phyloP scores from a whole-genome alignment of 2,329 filamentous ascomycete genomes.

The Alternaria tenuissima region DNA sequence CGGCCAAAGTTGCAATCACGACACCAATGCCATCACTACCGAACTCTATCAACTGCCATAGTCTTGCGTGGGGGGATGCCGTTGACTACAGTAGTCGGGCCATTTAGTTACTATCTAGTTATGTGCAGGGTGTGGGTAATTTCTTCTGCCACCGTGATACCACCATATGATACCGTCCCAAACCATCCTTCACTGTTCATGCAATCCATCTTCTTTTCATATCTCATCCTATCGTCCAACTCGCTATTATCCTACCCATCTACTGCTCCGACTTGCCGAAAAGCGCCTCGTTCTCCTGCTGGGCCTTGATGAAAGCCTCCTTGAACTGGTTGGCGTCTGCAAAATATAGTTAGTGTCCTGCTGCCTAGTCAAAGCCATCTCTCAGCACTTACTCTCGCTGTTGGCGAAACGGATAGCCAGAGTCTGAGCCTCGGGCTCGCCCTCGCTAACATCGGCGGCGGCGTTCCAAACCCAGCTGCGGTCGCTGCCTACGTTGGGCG shows the following conservation, averaged over 20 bases:
- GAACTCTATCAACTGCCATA: neutral
- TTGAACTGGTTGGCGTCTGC: constrained; percentile 96
- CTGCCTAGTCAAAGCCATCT: constrained; percentile 48
- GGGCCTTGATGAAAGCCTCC: constrained; percentile 95
- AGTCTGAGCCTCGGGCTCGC: constrained; percentile 94
- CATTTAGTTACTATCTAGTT: constrained; percentile 46
- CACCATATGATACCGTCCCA: constrained; percentile 38
- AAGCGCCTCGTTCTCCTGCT: constrained; percentile 91
- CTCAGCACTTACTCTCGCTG: constrained; percentile 76
- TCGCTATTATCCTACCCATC: constrained; percentile 15
- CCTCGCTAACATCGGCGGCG: constrained; percentile 96
- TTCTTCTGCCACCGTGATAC: constrained; percentile 34
- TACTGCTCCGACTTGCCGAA: constrained; percentile 66
- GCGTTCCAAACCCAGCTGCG: constrained; percentile 99
- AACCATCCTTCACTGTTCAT: constrained; percentile 39
- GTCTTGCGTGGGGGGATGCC: constrained; percentile 21
- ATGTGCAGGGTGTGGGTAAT: constrained; percentile 45
- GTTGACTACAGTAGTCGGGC: constrained; percentile 33
- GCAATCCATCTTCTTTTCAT: constrained; percentile 29
- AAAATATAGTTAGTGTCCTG: constrained; percentile 38
- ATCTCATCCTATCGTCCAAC: constrained; percentile 20
- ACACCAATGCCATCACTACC: neutral
- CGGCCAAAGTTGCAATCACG: neutral
- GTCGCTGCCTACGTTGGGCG: constrained; percentile 96
- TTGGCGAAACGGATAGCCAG: constrained; percentile 98